Evolutionary conservation across 192 early-diverging fungal genomes (phyloP).

Genomic region (Allomyces macrogynus): DNA sequence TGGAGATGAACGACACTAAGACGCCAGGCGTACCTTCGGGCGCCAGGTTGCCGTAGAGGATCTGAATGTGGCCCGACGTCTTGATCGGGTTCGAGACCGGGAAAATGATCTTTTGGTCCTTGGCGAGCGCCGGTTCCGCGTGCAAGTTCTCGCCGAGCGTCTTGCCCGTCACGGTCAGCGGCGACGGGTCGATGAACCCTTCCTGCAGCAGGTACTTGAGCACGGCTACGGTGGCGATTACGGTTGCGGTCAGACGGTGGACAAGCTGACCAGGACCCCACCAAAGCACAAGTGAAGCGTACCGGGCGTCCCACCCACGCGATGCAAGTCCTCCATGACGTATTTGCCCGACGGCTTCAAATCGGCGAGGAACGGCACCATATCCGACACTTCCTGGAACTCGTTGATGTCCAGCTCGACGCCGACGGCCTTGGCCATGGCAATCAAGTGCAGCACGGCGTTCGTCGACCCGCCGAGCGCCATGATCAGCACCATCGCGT

Average conservation of each 20-base stretch:
- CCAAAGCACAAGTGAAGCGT: too few species aligned
- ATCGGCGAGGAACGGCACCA: conserved; percentile 88
- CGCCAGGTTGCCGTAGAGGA: conserved; percentile 80
- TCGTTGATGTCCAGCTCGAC: conserved; percentile 77
- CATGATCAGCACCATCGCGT: conserved; percentile 85
- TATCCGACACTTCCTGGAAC: conserved; percentile 79
- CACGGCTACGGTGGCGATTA: conserved; percentile 26
- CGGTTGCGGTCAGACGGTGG: too few species aligned
- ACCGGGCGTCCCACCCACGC: conserved; percentile 76
- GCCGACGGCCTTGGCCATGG: conserved; percentile 62
- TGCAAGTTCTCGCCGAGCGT: conserved; percentile 83
- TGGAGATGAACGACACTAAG: neutral
- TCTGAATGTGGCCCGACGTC: conserved; percentile 81
- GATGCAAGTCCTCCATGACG: conserved; percentile 92
- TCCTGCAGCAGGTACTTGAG: conserved; percentile 82
- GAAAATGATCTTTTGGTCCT: conserved; percentile 68
- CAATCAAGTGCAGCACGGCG: conserved; percentile 85
- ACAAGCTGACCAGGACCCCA: too few species aligned
- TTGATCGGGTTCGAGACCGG: conserved; percentile 78
- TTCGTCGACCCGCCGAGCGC: conserved; percentile 95
- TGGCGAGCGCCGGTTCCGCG: conserved; percentile 47
- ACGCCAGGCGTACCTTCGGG: conserved; percentile 35
- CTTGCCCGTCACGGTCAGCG: conserved; percentile 92
- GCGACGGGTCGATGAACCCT: conserved; percentile 66
- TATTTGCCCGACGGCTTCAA: conserved; percentile 95